Percentiles rank a stretch among this genome's conserved stretches.
Conservation (phyloP, 441 rosid species). For the Hura crepitans region DNA sequence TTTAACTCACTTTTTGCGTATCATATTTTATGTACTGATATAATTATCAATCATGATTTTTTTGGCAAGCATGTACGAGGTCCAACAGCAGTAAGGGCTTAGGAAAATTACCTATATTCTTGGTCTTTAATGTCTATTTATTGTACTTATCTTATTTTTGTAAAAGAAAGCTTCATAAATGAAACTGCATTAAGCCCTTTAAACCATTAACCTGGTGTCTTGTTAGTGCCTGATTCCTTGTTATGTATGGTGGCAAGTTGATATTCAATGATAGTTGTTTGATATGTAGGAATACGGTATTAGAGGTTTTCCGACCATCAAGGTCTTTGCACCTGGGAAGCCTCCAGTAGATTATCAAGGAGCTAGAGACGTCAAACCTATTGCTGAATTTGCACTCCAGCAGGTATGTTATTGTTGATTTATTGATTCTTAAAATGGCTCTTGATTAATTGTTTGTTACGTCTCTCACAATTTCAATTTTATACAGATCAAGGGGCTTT, state of each 20-base stretch:
- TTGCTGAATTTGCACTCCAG: constrained; percentile 75
- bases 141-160: not conserved
- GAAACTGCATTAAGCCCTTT: not conserved
- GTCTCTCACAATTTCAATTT: constrained; percentile 3
- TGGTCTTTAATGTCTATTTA: not conserved
- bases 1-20: too few relatives aligned
- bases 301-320: constrained; percentile 87
- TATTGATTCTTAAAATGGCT: not conserved
- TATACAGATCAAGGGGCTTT: constrained; percentile 65
- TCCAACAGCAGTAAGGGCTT: not conserved
- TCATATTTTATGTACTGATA: not conserved
- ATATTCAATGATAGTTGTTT: constrained; percentile 3
- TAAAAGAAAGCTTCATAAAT: too few relatives aligned
- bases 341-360: constrained; percentile 93
- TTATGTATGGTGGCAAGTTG: not conserved
- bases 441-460: not conserved
- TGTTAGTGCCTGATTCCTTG: not conserved
- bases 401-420: constrained; percentile 51
- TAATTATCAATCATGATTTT: not conserved
- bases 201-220: not conserved
- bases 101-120: not conserved
- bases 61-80: not conserved
- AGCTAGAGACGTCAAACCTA: constrained; percentile 90
- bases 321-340: constrained; percentile 88
- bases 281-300: constrained; percentile 81